A percentile compares a stretch with the other conserved stretches of the same genome.
These are phyloP conservation scores for Leccinum disarticulatum DNA, from an alignment of 768 basidiomycete species.

Conservation along the genomic window DNA sequence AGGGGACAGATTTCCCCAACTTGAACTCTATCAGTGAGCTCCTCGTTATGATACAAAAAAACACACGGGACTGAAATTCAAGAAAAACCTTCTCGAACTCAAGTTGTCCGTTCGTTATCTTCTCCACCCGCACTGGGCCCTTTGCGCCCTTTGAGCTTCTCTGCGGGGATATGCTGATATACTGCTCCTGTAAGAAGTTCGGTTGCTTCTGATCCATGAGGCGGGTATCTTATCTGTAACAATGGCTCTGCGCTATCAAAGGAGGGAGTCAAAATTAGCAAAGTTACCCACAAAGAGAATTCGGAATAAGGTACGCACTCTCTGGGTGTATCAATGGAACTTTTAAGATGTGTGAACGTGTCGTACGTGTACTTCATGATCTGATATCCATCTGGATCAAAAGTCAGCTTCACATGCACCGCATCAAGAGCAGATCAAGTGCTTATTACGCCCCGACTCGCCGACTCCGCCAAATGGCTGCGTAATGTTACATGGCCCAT, in stretches of 20 bases:
- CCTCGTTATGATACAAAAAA: neutral
- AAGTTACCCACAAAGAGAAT: neutral
- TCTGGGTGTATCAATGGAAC: conserved; percentile 53
- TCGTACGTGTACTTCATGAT: conserved; percentile 54
- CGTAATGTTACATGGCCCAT: neutral
- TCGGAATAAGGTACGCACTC: conserved; percentile 38
- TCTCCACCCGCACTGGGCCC: neutral
- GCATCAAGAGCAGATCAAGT: neutral
- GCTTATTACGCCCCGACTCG: conserved; percentile 63
- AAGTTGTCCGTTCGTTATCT: neutral
- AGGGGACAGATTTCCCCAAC: neutral
- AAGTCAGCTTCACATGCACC: neutral
- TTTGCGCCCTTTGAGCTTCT: conserved; percentile 2
- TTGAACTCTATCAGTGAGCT: neutral
- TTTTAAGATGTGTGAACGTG: conserved; percentile 49
- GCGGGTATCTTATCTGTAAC: conserved; percentile 26
- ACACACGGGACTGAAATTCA: neutral
- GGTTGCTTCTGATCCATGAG: conserved; percentile 19
- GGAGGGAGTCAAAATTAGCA: conserved; percentile 3
- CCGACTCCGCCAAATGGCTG: conserved; percentile 56
- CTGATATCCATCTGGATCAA: conserved; percentile 51
- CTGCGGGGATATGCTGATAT: conserved; percentile 18
- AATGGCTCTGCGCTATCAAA: conserved; percentile 22
- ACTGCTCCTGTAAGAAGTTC: conserved; percentile 10
- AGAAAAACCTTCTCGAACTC: neutral